Evolutionary conservation across 805 yeast genomes (phyloP).

Genomic region (Lachancea cidri): DNA sequence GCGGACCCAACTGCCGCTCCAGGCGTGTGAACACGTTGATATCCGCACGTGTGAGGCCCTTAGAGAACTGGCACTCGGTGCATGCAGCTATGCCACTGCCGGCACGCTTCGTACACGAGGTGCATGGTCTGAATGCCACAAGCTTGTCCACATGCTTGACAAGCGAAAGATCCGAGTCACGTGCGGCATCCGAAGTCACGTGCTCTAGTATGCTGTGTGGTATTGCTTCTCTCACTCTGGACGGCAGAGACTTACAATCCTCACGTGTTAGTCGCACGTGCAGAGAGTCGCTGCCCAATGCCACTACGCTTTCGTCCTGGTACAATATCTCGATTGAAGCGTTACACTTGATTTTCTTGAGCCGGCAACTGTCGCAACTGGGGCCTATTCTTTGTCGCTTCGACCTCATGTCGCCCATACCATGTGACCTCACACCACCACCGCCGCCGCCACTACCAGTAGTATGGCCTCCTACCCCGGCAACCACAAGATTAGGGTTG

Average conservation of each 20-base stretch:
- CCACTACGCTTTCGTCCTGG: slow-evolving; percentile 22
- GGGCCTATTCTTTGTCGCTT: slow-evolving; percentile 67
- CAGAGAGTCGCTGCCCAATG: slow-evolving; percentile 17
- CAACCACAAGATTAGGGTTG: too few relatives aligned
- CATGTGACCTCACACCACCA: too few relatives aligned
- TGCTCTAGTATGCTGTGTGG: slow-evolving; percentile 1
- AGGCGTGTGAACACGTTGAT: slow-evolving; percentile 38
- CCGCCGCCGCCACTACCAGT: background rate
- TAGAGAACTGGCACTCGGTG: slow-evolving; percentile 48
- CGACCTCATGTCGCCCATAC: slow-evolving; percentile 10
- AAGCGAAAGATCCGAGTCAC: slow-evolving; percentile 4
- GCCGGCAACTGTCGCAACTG: slow-evolving; percentile 65
- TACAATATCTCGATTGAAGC: slow-evolving; percentile 48
- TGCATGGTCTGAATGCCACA: slow-evolving; percentile 50
- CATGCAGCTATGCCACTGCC: background rate
- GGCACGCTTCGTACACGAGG: slow-evolving; percentile 40
- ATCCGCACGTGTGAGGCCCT: slow-evolving; percentile 63
- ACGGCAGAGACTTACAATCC: background rate
- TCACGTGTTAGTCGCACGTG: slow-evolving; percentile 17
- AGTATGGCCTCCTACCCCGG: background rate
- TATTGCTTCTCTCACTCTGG: background rate
- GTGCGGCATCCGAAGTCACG: background rate
- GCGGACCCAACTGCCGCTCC: slow-evolving; percentile 19
- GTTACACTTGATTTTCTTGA: slow-evolving; percentile 68
- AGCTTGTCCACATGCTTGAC: slow-evolving; percentile 29